Evolutionary conservation across 176 grass and related monocot genomes (phyloP).

Genomic region (Otatea glauca): DNA sequence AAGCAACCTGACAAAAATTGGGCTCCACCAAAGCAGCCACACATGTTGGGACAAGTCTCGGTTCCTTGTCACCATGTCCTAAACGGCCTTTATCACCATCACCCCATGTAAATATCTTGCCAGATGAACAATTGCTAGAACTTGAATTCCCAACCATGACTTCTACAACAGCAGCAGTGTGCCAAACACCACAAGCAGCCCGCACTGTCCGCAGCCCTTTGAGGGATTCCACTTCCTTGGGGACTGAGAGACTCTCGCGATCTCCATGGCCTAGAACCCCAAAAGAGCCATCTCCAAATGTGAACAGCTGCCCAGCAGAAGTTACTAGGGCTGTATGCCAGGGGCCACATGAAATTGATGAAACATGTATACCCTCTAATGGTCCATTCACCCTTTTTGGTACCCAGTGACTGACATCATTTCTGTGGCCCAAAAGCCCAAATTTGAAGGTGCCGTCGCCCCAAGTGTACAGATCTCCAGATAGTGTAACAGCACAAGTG

Average conservation of each 20-base stretch:
- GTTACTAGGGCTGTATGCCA: constrained; percentile 96
- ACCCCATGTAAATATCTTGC: constrained; percentile 98
- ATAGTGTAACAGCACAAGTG: constrained; percentile 93
- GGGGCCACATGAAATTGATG: constrained; percentile 96
- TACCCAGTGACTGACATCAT: constrained; percentile 87
- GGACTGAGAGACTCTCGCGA: constrained; percentile 61
- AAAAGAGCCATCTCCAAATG: constrained; percentile 98
- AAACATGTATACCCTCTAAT: constrained; percentile 88
- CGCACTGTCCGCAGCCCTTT: constrained; percentile 90
- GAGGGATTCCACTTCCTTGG: constrained; percentile 92
- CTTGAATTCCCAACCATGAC: constrained; percentile 90
- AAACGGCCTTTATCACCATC: constrained; percentile 98
- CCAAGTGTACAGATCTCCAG: constrained; percentile 95
- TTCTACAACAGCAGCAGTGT: constrained; percentile 98
- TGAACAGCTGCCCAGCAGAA: constrained; percentile 92
- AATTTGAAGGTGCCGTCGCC: constrained; percentile 85
- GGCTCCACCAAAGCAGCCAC: constrained; percentile 93
- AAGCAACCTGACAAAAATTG: constrained; percentile 98
- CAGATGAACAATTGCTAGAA: constrained; percentile 90
- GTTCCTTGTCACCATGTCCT: constrained; percentile 92
- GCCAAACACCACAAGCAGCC: constrained; percentile 96
- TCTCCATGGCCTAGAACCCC: constrained; percentile 90
- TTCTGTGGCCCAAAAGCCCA: constrained; percentile 92
- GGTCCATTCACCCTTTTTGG: constrained; percentile 85
- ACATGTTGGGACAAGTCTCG: constrained; percentile 83